Evolutionary conservation across 2,329 filamentous ascomycete genomes (phyloP).

Genomic region (Pezicula neosporulosa): DNA sequence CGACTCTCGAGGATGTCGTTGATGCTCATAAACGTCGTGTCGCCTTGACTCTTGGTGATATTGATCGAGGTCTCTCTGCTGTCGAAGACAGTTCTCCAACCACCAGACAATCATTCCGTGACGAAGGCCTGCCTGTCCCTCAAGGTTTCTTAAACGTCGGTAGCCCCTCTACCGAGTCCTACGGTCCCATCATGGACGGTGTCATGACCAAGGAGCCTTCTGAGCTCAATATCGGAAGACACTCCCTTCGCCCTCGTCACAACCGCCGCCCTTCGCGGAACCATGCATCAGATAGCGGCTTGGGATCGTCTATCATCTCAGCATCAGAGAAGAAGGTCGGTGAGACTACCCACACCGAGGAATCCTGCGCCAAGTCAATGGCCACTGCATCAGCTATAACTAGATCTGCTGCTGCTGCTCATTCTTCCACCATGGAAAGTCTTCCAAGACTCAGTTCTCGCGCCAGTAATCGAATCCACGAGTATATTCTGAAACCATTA

Average conservation of each 20-base stretch:
- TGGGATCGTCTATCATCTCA: slow-evolving; percentile 77
- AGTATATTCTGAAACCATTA: slow-evolving; percentile 75
- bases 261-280: slow-evolving; percentile 54
- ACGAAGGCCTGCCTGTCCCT: slow-evolving; percentile 58
- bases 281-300: slow-evolving; percentile 81
- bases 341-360: slow-evolving; percentile 36
- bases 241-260: slow-evolving; percentile 49
- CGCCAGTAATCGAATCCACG: slow-evolving; percentile 74
- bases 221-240: slow-evolving; percentile 40
- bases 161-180: slow-evolving; percentile 33
- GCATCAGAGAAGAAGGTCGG: slow-evolving; percentile 47
- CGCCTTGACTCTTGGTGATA: slow-evolving; percentile 60
- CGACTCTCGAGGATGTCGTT: slow-evolving; percentile 68
- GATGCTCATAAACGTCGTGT: slow-evolving; percentile 67
- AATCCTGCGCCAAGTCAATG: slow-evolving; percentile 34
- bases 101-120: slow-evolving; percentile 40
- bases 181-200: slow-evolving; percentile 27
- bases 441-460: slow-evolving; percentile 62
- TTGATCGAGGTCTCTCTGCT: slow-evolving; percentile 59
- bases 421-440: slow-evolving; percentile 42
- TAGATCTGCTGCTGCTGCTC: slow-evolving; percentile 50
- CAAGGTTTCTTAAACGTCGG: slow-evolving; percentile 54
- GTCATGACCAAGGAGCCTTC: slow-evolving; percentile 39
- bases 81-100: slow-evolving; percentile 33
- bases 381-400: slow-evolving; percentile 55